phyloP scores from a whole-genome alignment of 2,329 filamentous ascomycete species.

The Magnaporthales sp. region DNA sequence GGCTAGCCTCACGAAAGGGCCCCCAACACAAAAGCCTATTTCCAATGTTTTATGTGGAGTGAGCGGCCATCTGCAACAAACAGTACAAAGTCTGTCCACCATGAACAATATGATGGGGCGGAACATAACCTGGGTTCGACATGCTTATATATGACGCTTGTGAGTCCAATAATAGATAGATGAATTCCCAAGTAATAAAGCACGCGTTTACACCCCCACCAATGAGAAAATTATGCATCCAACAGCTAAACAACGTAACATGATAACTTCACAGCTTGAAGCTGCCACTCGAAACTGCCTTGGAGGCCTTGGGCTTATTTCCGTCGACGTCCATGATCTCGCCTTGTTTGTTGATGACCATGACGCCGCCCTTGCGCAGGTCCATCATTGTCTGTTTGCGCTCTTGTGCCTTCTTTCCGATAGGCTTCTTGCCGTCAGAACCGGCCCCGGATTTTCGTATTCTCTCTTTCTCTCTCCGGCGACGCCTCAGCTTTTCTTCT shows the following conservation, averaged over 20 bases:
- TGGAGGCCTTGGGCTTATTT: conserved; percentile 54
- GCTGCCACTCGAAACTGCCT: conserved; percentile 42
- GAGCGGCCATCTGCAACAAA: neutral
- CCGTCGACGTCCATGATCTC: conserved; percentile 78
- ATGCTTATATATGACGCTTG: neutral
- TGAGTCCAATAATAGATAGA: neutral
- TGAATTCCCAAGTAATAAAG: neutral
- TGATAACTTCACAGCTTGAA: conserved; percentile 48
- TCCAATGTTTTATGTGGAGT: neutral
- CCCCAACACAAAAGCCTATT: neutral
- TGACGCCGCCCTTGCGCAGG: conserved; percentile 65
- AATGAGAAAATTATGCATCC: neutral
- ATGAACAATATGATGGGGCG: neutral
- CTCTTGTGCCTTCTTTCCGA: conserved; percentile 50
- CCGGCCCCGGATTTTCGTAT: conserved; percentile 51
- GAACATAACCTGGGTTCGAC: neutral
- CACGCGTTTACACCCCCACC: neutral
- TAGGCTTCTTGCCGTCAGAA: conserved; percentile 30
- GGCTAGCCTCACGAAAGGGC: neutral
- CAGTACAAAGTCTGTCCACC: neutral
- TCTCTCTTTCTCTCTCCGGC: conserved; percentile 79
- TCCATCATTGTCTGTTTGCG: conserved; percentile 39
- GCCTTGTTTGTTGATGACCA: conserved; percentile 85
- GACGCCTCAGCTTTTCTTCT: conserved; percentile 71
- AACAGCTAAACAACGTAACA: neutral